A percentile compares a stretch with the other conserved stretches of the same genome.
These are phyloP conservation scores for Fusarium sp. DNA, from an alignment of 2,329 filamentous ascomycete species.

Conservation along the genomic window DNA sequence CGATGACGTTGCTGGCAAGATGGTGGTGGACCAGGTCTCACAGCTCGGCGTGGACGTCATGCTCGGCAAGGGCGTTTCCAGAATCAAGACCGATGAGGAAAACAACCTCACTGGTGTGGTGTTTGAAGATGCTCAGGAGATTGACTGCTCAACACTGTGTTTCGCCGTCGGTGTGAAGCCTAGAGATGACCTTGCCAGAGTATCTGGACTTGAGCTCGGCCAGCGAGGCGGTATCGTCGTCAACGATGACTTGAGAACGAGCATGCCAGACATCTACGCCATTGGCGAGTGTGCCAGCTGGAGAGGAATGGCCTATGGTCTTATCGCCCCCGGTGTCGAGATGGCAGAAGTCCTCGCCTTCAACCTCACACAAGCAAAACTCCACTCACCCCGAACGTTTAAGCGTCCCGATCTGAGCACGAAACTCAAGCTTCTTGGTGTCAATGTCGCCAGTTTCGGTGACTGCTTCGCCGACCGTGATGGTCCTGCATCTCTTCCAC, in stretches of 20 bases:
- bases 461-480: slow-evolving; percentile 94
- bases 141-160: slow-evolving; percentile 84
- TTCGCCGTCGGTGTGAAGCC: slow-evolving; percentile 91
- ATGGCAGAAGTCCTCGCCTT: slow-evolving; percentile 94
- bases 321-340: slow-evolving; percentile 90
- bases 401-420: slow-evolving; percentile 89
- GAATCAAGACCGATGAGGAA: slow-evolving; percentile 74
- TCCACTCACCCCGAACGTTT: slow-evolving; percentile 77
- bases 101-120: slow-evolving; percentile 79
- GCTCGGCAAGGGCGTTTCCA: slow-evolving; percentile 79
- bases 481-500: slow-evolving; percentile 80
- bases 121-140: slow-evolving; percentile 83
- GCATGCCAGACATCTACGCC: slow-evolving; percentile 79
- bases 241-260: slow-evolving; percentile 76
- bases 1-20: slow-evolving; percentile 81
- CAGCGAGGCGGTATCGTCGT: slow-evolving; percentile 81
- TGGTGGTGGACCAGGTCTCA: slow-evolving; percentile 86
- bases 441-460: slow-evolving; percentile 92
- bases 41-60: slow-evolving; percentile 84
- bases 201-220: slow-evolving; percentile 77
- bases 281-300: slow-evolving; percentile 93
- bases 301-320: slow-evolving; percentile 86
- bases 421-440: slow-evolving; percentile 88
- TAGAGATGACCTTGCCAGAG: slow-evolving; percentile 79
- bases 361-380: slow-evolving; percentile 86